Evolutionary conservation across 106 monocot species (phyloP).

Genomic region (Chionographis japonica): DNA sequence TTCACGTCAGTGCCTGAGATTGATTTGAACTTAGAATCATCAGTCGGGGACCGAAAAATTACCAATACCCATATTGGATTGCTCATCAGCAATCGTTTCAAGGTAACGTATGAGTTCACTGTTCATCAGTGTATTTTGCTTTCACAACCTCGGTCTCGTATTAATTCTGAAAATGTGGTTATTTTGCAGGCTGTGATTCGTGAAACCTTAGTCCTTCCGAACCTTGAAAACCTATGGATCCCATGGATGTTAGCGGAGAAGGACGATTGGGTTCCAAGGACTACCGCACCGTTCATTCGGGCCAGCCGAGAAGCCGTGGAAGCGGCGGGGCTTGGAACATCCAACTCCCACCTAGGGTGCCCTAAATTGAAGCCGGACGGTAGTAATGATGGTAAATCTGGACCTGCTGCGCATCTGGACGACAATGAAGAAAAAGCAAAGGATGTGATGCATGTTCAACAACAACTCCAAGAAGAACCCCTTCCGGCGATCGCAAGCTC

Average conservation of each 20-base stretch:
- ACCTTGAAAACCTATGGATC: constrained; percentile 69
- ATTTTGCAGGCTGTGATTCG: constrained; percentile 63
- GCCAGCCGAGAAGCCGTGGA: constrained; percentile 44
- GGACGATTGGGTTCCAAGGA: constrained; percentile 84
- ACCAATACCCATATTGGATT: constrained; percentile 54
- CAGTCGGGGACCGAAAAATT: constrained; percentile 79
- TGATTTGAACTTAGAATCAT: constrained; percentile 74
- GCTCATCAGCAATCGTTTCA: constrained; percentile 74
- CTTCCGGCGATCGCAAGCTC: constrained; percentile 4
- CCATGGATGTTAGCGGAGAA: constrained; percentile 95
- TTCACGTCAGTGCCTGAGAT: constrained; percentile 55
- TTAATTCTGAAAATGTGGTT: background rate
- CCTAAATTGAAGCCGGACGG: constrained; percentile 17
- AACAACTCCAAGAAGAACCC: background rate
- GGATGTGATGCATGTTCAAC: constrained; percentile 15
- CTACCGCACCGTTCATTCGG: constrained; percentile 72
- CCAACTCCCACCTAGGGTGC: constrained; percentile 18
- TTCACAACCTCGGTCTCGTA: background rate
- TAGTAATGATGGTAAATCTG: constrained; percentile 11
- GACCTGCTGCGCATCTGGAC: background rate
- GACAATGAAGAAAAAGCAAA: constrained; percentile 20
- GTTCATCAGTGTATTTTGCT: background rate
- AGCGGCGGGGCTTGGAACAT: constrained; percentile 13
- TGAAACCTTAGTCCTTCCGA: constrained; percentile 80
- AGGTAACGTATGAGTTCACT: constrained; percentile 42